phyloP scores from a whole-genome alignment of 2,329 filamentous ascomycete genomes.

The Achaetomium macrosporum region DNA sequence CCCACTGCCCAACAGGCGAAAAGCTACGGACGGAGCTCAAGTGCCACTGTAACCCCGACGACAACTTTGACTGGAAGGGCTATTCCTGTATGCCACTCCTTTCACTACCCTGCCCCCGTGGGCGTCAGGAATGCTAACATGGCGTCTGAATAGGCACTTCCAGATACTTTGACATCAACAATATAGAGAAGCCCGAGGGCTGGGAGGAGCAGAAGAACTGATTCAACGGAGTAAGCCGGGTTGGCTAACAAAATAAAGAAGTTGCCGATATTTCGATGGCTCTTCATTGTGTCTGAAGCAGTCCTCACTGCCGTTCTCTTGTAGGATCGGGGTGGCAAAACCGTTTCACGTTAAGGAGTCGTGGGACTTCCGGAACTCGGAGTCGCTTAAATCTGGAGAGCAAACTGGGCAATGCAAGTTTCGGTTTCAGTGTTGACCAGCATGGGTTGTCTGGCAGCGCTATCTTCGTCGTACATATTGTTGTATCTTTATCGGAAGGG shows the following conservation, averaged over 20 bases:
- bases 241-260: not conserved
- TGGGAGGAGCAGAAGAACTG: slow-evolving; percentile 49
- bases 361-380: no score
- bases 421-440: not conserved
- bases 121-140: not conserved
- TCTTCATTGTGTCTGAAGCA: not conserved
- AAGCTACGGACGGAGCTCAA: slow-evolving; percentile 75
- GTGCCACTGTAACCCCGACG: slow-evolving; percentile 89
- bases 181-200: slow-evolving; percentile 74
- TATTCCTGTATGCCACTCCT: slow-evolving; percentile 74
- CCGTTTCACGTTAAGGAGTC: no score
- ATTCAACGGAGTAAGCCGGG: not conserved
- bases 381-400: not conserved
- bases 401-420: not conserved
- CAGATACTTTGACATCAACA: slow-evolving; percentile 78
- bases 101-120: not conserved
- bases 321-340: no score
- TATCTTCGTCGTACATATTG: slow-evolving; percentile 10
- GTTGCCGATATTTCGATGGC: not conserved
- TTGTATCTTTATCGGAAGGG: not conserved
- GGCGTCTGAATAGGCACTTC: slow-evolving; percentile 59
- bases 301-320: no score
- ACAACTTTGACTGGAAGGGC: slow-evolving; percentile 99
- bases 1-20: slow-evolving; percentile 91
- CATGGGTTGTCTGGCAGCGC: not conserved